Evolutionary conservation across 257 asterid species (phyloP), one percentile per base, ranked within the genome.

Genomic region (Nicotiana benthamiana): DNA sequence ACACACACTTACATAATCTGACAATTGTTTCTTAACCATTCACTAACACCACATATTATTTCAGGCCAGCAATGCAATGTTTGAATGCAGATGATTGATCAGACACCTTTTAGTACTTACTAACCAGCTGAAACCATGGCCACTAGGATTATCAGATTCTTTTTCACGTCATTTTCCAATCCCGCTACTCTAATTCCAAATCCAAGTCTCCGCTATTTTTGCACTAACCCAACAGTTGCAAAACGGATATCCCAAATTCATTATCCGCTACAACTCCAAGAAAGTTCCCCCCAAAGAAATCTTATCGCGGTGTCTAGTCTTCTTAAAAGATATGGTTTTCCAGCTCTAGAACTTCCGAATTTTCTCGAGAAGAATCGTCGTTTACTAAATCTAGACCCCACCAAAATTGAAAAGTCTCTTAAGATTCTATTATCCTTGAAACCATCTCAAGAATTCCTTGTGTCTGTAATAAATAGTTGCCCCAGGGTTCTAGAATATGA

Each of bases 271-370:
- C 54, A 20, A 22, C 3, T 60, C 79, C 82, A 17, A n/a, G 78
- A 62, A 54, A 64, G 40, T 43, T 48, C 79, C 32, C 82, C 34
- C 40, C 82, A 82, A 22, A 57, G 81, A 56, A 84, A 84, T 77
- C 84, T 89, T 34, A 79, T 79, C 64, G 46, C 90, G 28, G 85
- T 91, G 81, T 83, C 89, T 48, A 87, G 52, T 83, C 87, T 90
- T 79, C 89, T 94, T 83, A 90, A 81, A 65, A 88, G 89, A 86
- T 89, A 93, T 68, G 97, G 95, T 51, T 91, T 92, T 80, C 87
- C 91, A 28, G 87, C 87, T 54, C 77, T 83, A 28, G 83, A 85
- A 8, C 60, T 90, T 75, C 85, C 85, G 1, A 56, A 79, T 79
- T 92, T 93, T 79, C 86, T 94, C 13, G 84, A 75, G 72, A 87